Conservation (phyloP, 306 rosid species). For the Lathyrus aphaca region DNA sequence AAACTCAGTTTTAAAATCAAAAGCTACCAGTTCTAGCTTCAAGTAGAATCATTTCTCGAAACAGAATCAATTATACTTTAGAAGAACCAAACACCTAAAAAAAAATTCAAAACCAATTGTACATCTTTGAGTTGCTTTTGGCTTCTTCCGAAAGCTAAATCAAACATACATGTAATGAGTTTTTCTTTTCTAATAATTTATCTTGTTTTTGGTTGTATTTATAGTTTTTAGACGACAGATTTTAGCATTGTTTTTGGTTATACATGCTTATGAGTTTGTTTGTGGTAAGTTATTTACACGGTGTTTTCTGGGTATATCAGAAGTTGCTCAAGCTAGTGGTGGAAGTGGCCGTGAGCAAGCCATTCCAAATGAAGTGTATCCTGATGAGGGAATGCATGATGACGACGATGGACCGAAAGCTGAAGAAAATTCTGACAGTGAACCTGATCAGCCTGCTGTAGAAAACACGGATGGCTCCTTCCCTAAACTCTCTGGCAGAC, state of each 20-base stretch:
- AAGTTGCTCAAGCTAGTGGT: slow-evolving; percentile 51
- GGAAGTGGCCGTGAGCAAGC: slow-evolving; percentile 44
- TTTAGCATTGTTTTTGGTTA: slow-evolving; percentile 4
- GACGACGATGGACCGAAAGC: slow-evolving; percentile 53
- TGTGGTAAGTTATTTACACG: not conserved
- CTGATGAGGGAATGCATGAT: slow-evolving; percentile 53
- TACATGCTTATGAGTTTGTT: slow-evolving; percentile 7
- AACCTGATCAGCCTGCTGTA: slow-evolving; percentile 48
- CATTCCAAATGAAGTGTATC: slow-evolving; percentile 42
- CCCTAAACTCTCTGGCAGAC: slow-evolving; percentile 65
- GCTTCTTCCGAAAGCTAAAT: not conserved
- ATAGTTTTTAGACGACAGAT: not conserved
- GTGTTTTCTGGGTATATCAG: slow-evolving; percentile 37
- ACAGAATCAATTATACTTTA: not conserved
- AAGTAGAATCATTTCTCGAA: not conserved
- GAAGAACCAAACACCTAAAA: too few relatives aligned
- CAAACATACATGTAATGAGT: not conserved
- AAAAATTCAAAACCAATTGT: too few relatives aligned
- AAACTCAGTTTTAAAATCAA: too few relatives aligned
- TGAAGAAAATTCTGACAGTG: slow-evolving; percentile 61
- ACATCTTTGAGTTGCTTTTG: not conserved
- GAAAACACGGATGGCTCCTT: slow-evolving; percentile 44
- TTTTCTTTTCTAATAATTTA: not conserved
- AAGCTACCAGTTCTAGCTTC: too few relatives aligned
- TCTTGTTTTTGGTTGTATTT: not conserved